Base-by-base conservation (phyloP, 2,329 filamentous ascomycete species). In the Alternaria sp. region DNA sequence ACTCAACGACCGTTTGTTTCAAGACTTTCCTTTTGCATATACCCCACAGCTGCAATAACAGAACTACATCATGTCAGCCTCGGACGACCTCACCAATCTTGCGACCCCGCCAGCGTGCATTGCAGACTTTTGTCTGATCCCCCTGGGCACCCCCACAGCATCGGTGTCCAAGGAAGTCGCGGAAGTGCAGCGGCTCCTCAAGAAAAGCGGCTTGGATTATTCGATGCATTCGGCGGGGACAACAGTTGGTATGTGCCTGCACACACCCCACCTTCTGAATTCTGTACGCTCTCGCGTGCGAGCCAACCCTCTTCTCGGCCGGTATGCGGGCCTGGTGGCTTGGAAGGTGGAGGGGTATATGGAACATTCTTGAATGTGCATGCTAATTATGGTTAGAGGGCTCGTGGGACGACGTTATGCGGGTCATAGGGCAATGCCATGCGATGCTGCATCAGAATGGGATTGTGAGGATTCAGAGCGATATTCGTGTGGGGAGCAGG, bases 151-250 rank as follows among this genome's bases (percentile, higher is more conserved):
- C 11, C 81, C 82, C 5, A 83, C 82, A 2, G 82, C 83, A 3
- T 83, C 81, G 8, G 83, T 85, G n/a, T 83, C 82, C 7, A 79
- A 81, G 58, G 92, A 98, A 78, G 89, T 99, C 28, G 95, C 95
- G 32, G 90, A 91, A 67, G 93, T 98, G 40, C 95, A 98, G 83
- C 89, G 90, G 61, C 85, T 98, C 36, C 86, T 99, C 73, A 89
- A 91, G 80, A 89, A 88, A 57, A 96, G 91, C 71, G 93, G 93
- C 2, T 80, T 98, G 66, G 90, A 88, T 67, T 95, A 94, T 78
- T 89, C 87, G 50, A 96, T 98, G 93, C 95, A 98, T 81, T 94
- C 92, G 25, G 94, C 93, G 3, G 96, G 95, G 12, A 97, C 95
- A 0, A 98, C 95, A 0, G 87, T 98, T 59, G 93, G 93, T 96